phyloP scores from a whole-genome alignment of 306 rosid genomes.

The Bauhinia variegata region DNA sequence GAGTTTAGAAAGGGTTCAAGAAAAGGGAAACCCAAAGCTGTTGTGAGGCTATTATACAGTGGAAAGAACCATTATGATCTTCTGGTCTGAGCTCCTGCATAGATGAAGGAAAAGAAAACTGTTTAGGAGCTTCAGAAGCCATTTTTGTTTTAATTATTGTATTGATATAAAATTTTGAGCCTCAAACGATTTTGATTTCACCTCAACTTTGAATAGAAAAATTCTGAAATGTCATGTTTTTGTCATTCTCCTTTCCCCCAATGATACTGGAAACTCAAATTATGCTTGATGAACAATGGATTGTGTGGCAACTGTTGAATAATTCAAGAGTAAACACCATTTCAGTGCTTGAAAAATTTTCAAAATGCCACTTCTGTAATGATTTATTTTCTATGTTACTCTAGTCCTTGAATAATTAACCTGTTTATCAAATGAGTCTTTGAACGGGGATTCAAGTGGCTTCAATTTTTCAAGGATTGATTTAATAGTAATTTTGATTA shows the following conservation, averaged over 20 bases:
- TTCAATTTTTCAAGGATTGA: too few species aligned
- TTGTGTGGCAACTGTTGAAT: too few species aligned
- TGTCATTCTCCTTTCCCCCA: not conserved
- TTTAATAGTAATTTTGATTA: too few species aligned
- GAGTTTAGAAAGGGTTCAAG: conserved; percentile 62
- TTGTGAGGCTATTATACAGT: conserved; percentile 77
- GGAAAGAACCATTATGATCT: conserved; percentile 96
- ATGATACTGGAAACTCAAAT: not conserved
- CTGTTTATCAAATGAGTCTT: too few species aligned
- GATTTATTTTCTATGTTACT: too few species aligned
- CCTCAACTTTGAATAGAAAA: not conserved
- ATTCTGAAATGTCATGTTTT: conserved; percentile 5
- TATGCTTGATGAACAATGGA: too few species aligned
- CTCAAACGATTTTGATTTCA: conserved; percentile 1
- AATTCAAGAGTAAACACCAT: too few species aligned
- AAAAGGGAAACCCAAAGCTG: conserved; percentile 55
- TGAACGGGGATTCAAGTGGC: too few species aligned
- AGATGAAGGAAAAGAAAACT: not conserved
- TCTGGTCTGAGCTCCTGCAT: conserved; percentile 54
- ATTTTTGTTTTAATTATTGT: not conserved
- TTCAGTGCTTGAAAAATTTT: too few species aligned
- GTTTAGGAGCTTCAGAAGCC: conserved; percentile 19
- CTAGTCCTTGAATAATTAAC: too few species aligned
- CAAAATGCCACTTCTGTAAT: too few species aligned
- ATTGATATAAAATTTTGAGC: not conserved